Conservation (phyloP, 1,139 yeast genomes). For the Zygosaccharomyces sapae region DNA sequence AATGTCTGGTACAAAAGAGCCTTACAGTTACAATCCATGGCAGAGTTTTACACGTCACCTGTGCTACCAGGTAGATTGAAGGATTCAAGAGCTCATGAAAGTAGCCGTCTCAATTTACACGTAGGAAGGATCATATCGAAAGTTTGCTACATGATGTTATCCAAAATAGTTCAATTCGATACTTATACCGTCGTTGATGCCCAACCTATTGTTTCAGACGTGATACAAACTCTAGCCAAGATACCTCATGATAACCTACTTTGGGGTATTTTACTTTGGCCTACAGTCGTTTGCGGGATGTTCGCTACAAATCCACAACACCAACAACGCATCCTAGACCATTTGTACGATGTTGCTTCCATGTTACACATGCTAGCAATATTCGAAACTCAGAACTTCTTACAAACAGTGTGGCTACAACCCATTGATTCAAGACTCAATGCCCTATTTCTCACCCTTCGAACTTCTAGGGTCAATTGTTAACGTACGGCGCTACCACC, state of each 20-base stretch:
- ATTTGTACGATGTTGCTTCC: constrained; percentile 13
- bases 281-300: constrained; percentile 17
- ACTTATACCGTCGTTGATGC: constrained; percentile 11
- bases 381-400: constrained; percentile 11
- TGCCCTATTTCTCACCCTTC: constrained; percentile 10
- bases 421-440: constrained; percentile 9
- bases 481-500: not conserved
- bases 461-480: constrained; percentile 1
- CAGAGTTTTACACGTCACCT: constrained; percentile 16
- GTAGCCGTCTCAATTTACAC: constrained; percentile 12
- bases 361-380: constrained; percentile 13
- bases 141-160: constrained; percentile 16
- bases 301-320: constrained; percentile 12
- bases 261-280: constrained; percentile 21
- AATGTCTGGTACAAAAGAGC: constrained; percentile 16
- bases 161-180: constrained; percentile 14
- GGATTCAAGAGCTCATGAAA: constrained; percentile 9
- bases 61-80: constrained; percentile 7
- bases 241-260: constrained; percentile 16
- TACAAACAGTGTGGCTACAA: constrained; percentile 13
- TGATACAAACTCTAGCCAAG: constrained; percentile 12
- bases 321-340: constrained; percentile 11
- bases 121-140: constrained; percentile 18
- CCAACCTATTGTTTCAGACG: constrained; percentile 16
- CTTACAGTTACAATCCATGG: constrained; percentile 14